These are phyloP conservation scores for Chalciporus sphaerocephalus DNA, from an alignment of 768 basidiomycete species.

Conservation along the genomic window DNA sequence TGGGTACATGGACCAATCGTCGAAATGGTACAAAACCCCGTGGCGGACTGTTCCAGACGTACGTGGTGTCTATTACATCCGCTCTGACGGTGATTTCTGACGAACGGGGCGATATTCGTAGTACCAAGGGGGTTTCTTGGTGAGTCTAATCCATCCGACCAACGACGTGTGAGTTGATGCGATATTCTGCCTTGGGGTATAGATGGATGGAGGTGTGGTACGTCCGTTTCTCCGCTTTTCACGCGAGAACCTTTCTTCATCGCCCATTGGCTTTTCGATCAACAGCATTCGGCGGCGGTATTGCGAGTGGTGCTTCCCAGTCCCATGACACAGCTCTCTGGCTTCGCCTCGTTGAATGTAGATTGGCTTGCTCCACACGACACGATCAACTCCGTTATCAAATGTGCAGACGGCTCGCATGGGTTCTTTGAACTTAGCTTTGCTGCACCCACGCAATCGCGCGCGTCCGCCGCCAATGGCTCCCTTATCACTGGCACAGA, in stretches of 20 bases:
- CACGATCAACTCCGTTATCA: constrained; percentile 60
- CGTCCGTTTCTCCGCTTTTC: constrained; percentile 23
- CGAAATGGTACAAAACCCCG: constrained; percentile 75
- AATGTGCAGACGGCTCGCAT: constrained; percentile 45
- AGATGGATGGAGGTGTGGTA: constrained; percentile 80
- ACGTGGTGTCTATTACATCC: constrained; percentile 25
- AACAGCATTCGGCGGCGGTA: constrained; percentile 62
- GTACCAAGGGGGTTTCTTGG: constrained; percentile 82
- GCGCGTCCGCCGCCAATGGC: constrained; percentile 29
- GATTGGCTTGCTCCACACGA: constrained; percentile 74
- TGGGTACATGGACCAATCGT: constrained; percentile 53
- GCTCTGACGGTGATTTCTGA: constrained; percentile 1
- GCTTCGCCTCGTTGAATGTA: constrained; percentile 63
- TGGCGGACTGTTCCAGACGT: constrained; percentile 84
- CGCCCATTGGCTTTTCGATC: neutral
- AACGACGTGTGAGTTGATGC: neutral
- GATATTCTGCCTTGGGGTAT: constrained; percentile 6
- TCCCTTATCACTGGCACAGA: constrained; percentile 55
- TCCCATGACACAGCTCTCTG: constrained; percentile 52
- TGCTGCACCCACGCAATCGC: constrained; percentile 47
- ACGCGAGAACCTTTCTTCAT: neutral
- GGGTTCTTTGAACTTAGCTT: constrained; percentile 64
- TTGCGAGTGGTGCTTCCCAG: constrained; percentile 56
- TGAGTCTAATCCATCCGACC: constrained; percentile 35
- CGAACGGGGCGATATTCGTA: constrained; percentile 21